Evolutionary conservation across 768 basidiomycete species (phyloP).

Genomic region (Hypsizygus marmoreus): DNA sequence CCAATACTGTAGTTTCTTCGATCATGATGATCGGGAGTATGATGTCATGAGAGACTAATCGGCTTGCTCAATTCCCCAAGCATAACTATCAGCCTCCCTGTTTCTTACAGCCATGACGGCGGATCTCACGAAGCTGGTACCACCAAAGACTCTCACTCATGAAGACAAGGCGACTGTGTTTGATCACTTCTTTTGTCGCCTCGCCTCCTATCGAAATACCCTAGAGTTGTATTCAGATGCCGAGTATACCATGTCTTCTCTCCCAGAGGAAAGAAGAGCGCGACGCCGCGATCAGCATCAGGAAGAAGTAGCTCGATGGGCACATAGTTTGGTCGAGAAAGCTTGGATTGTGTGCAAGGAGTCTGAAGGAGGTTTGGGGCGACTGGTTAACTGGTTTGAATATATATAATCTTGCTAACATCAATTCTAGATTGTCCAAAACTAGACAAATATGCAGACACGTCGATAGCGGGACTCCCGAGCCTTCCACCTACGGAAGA

Average conservation of each 20-base stretch:
- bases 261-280: slow-evolving; percentile 14
- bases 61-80: no score
- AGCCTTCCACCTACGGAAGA: slow-evolving; percentile 37
- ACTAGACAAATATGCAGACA: slow-evolving; percentile 46
- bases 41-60: no score
- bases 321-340: slow-evolving; percentile 41
- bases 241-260: slow-evolving; percentile 31
- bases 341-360: slow-evolving; percentile 48
- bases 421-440: slow-evolving; percentile 38
- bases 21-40: no score
- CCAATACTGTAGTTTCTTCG: no score
- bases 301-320: slow-evolving; percentile 44
- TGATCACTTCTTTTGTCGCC: slow-evolving; percentile 41
- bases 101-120: neutral
- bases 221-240: slow-evolving; percentile 37
- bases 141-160: slow-evolving; percentile 41
- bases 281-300: slow-evolving; percentile 31
- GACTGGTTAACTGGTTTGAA: no score
- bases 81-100: no score
- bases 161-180: slow-evolving; percentile 39
- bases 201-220: slow-evolving; percentile 49
- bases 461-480: slow-evolving; percentile 42
- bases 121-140: slow-evolving; percentile 26
- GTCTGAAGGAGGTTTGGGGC: slow-evolving; percentile 15
- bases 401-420: no score